Base-by-base conservation (phyloP, 2,329 filamentous ascomycete genomes). In the Apiospora koreana region DNA sequence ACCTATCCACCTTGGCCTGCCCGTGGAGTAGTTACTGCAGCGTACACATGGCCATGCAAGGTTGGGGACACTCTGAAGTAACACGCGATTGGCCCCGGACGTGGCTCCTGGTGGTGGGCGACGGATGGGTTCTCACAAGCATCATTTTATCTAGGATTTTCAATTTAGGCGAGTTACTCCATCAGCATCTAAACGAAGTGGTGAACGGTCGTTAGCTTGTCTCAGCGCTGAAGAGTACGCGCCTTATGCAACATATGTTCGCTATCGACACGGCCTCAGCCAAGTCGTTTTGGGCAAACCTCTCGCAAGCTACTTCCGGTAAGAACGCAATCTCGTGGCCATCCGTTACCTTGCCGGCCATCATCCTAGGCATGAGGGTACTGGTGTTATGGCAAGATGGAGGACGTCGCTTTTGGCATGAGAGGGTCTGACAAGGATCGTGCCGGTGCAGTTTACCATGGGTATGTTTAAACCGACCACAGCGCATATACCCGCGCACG, bases 401-500 rank as follows among this genome's bases (percentile, higher is more conserved):
- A n/a, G n/a, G n/a, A n/a, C n/a, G n/a, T n/a, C n/a, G n/a, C n/a
- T n/a, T n/a, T n/a, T n/a, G 83, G 83, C 5, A 80, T 80, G 71
- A 83, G 81, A 0, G 75, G 83, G 14, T 80, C 81, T 2, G 83
- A 83, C 16, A 79, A 83, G 46, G n/a, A 68, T 70, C 12, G 72
- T 71, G 2, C 31, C 72, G 2, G 69, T 75, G 21, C 45, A 68
- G 10, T 70, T 68, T 1, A 72, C 76, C 38, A 69, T 74, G 23
- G 14, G 68, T 16, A 73, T 76, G 8, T 45, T 58, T 8, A 75
- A 75, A 5, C 74, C 75, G 10, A 75, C 82, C 74, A 83, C 84
- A 69, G 81, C 82, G 3, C 84, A 83, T 1, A 78, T 84, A 3
- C 83, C 83, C 6, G 74, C 84, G 9, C 80, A n/a, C n/a, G n/a